Evolutionary conservation across 2,329 filamentous ascomycete species (phyloP), one percentile per base, ranked within the genome.

Genomic region (Tolypocladium pustulatum): DNA sequence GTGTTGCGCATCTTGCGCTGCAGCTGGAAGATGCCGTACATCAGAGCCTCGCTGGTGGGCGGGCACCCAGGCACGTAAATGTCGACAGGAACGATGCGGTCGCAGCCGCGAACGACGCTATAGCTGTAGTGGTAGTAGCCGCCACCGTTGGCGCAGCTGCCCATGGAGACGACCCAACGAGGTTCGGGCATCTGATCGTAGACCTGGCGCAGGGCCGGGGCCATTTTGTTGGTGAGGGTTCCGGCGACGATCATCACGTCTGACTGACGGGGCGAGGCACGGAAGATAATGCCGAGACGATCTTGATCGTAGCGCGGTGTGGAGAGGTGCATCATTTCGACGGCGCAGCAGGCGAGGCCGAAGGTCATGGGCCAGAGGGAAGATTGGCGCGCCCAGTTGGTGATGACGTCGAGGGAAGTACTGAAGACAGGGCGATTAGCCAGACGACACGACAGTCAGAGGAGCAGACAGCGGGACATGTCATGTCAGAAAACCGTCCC

Each of bases 151-250:
- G 89, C 89, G 72, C 89, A 93, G 68, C 85, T 89, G 15, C 89
- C 89, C 89, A 93, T 93, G 66, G 85, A 89, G 68, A 84, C 73
- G 66, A 93, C 90, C 90, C 90, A 96, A 69, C 88, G 82, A 22
- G 91, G 91, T 37, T 96, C 91, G 36, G 91, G 90, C 91, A 96
- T 96, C 79, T 96, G 91, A 74, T 96, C 91, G 77, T 96, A 96
- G 62, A 95, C 88, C 76, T 94, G 90, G 73, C 91, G 82, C 69
- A 96, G 78, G 38, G 91, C 91, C 2, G 91, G 90, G 1, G 90
- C 91, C 91, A 96, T 96, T 80, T 96, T 96, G 81, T 96, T 96
- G 66, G 90, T 95, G 62, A 96, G 82, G 36, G 91, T 96, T 60
- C 91, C 91, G 32, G 91, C 91, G 27, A 96, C 91, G 68, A 96